A percentile compares a stretch with the other conserved stretches of the same genome.
phyloP scores from a whole-genome alignment of 2,329 filamentous ascomycete species.

The Dryadomyces quercivorus region DNA sequence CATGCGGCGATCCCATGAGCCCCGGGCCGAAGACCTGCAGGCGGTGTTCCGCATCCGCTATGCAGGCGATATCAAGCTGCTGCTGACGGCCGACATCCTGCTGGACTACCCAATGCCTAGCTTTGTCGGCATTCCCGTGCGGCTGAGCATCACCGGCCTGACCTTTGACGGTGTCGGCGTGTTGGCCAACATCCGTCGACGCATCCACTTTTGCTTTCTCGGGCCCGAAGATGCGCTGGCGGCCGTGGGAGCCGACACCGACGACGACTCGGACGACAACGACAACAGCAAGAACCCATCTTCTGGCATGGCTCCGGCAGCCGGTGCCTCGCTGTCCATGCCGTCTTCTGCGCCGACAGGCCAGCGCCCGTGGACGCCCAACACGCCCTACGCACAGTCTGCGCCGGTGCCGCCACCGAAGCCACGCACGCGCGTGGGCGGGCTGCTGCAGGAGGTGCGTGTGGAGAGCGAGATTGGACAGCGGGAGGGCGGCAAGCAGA shows the following conservation, averaged over 20 bases:
- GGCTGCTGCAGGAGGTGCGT: slow-evolving; percentile 79
- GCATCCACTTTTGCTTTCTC: slow-evolving; percentile 88
- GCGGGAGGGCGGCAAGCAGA: slow-evolving; percentile 82
- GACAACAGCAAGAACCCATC: slow-evolving; percentile 6
- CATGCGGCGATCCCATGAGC: slow-evolving; percentile 34
- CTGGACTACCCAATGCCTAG: slow-evolving; percentile 98
- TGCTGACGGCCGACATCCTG: slow-evolving; percentile 86
- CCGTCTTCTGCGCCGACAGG: neutral
- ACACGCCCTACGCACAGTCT: neutral
- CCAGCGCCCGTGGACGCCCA: neutral
- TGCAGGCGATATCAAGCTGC: slow-evolving; percentile 73
- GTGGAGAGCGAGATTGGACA: slow-evolving; percentile 97
- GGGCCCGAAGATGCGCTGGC: slow-evolving; percentile 82
- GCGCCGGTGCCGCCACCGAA: neutral
- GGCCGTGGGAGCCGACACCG: slow-evolving; percentile 42
- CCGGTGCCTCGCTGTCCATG: neutral
- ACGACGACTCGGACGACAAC: slow-evolving; percentile 13
- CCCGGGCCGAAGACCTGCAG: slow-evolving; percentile 75
- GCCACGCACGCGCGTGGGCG: slow-evolving; percentile 38
- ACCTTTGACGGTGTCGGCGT: slow-evolving; percentile 94
- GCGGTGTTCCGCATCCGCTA: slow-evolving; percentile 87
- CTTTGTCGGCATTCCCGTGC: slow-evolving; percentile 90
- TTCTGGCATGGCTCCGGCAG: neutral
- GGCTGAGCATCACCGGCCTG: slow-evolving; percentile 87
- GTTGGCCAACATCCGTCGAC: slow-evolving; percentile 76